These are phyloP conservation scores for Rhododendron griersonianum DNA, from an alignment of 148 eudicot genomes.

Conservation along the genomic window DNA sequence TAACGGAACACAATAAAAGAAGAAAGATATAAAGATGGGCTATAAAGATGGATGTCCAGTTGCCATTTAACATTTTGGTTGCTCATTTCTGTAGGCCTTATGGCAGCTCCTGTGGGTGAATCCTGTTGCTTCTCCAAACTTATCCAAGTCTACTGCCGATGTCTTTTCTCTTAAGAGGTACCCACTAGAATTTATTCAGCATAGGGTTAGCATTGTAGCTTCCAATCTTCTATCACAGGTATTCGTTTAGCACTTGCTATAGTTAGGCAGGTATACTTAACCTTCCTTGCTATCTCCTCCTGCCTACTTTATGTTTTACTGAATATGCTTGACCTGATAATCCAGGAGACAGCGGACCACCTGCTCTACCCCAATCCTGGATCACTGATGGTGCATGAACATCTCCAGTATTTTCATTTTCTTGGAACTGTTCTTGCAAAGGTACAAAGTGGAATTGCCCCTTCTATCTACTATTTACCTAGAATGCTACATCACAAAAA, in stretches of 20 bases:
- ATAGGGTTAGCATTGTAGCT: conserved; percentile 74
- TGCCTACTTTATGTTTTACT: too few relatives aligned
- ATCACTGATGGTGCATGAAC: too few relatives aligned
- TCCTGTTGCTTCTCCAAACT: conserved; percentile 49
- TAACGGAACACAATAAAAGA: too few relatives aligned
- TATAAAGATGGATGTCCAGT: neutral
- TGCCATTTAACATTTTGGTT: conserved; percentile 5
- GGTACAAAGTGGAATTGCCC: conserved; percentile 35
- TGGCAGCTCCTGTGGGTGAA: conserved; percentile 96
- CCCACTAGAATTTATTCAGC: conserved; percentile 74
- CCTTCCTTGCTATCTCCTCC: too few relatives aligned
- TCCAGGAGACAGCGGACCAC: too few relatives aligned
- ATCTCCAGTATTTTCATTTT: too few relatives aligned
- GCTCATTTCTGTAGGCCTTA: conserved; percentile 52
- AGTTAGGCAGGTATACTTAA: too few relatives aligned
- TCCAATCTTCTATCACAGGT: conserved; percentile 95
- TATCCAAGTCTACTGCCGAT: conserved; percentile 31
- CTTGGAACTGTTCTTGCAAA: conserved; percentile 51
- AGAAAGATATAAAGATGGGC: neutral
- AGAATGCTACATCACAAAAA: neutral
- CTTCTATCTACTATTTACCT: neutral
- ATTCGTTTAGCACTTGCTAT: neutral
- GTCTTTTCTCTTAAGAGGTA: conserved; percentile 47
- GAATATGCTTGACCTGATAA: too few relatives aligned
- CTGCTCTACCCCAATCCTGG: too few relatives aligned